Percentiles rank a stretch among this genome's conserved stretches.
Evolutionary conservation across 116 monocot species (phyloP).

Genomic region (Posidonia oceanica): DNA sequence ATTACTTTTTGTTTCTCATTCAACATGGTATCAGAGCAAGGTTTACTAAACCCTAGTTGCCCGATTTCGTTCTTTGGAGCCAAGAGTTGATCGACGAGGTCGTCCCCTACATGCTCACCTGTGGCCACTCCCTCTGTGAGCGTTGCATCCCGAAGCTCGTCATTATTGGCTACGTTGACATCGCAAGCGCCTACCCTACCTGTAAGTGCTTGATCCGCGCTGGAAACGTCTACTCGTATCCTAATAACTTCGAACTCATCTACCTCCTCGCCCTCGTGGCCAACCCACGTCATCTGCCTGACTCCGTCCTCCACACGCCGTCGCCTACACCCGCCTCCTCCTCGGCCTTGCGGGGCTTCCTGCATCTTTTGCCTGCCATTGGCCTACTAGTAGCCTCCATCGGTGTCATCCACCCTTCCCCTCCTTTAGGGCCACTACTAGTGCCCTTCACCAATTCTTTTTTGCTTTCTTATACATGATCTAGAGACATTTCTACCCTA

Average conservation of each 20-base stretch:
- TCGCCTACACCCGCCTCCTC: neutral
- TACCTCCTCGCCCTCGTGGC: slow-evolving; percentile 13
- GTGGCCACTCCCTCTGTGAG: slow-evolving; percentile 77
- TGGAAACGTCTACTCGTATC: slow-evolving; percentile 26
- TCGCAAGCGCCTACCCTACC: slow-evolving; percentile 39
- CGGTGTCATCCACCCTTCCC: too few relatives aligned
- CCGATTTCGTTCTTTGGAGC: too few relatives aligned
- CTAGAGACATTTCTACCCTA: too few relatives aligned
- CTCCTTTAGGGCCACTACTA: too few relatives aligned
- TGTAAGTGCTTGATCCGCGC: slow-evolving; percentile 32
- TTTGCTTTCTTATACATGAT: too few relatives aligned
- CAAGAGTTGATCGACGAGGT: neutral
- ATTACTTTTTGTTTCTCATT: too few relatives aligned
- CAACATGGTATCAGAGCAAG: neutral
- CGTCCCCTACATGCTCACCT: slow-evolving; percentile 78
- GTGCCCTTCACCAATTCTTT: too few relatives aligned
- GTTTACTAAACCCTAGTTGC: too few relatives aligned
- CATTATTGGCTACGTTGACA: neutral
- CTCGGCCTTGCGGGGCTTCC: too few relatives aligned
- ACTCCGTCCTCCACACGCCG: neutral
- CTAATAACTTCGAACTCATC: slow-evolving; percentile 91
- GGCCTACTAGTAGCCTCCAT: too few relatives aligned
- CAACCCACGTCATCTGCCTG: slow-evolving; percentile 1
- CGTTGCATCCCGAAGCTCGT: slow-evolving; percentile 44
- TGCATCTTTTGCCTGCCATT: too few relatives aligned